Conservation (phyloP, 805 yeast species). For the Candida schatavii region DNA sequence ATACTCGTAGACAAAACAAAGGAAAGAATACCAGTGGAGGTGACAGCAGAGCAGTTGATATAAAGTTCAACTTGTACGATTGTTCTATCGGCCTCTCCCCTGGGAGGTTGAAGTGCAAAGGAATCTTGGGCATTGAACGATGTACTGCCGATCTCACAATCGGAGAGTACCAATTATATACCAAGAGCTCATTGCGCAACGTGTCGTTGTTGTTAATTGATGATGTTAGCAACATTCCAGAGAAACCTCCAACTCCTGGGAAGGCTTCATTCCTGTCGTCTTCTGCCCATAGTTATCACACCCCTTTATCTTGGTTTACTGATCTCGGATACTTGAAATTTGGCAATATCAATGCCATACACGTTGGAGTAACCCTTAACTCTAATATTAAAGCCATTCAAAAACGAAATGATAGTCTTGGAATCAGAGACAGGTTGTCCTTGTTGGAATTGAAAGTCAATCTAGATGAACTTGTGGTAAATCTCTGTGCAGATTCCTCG, state of each 20-base stretch:
- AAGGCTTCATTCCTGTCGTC: background rate
- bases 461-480: constrained; percentile 47
- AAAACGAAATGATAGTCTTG: constrained; percentile 15
- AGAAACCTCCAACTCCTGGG: constrained; percentile 1
- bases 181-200: constrained; percentile 49
- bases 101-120: constrained; percentile 52
- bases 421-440: constrained; percentile 21
- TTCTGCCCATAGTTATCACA: constrained; percentile 10
- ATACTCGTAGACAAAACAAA: no score
- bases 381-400: constrained; percentile 20
- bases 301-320: constrained; percentile 38
- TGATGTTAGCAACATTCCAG: constrained; percentile 34
- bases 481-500: constrained; percentile 81
- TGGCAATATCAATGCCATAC: constrained; percentile 42
- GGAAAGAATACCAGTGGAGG: background rate
- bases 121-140: constrained; percentile 47
- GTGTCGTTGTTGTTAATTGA: constrained; percentile 60
- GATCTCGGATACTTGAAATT: constrained; percentile 53
- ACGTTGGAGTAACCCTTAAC: constrained; percentile 31
- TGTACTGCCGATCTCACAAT: constrained; percentile 52
- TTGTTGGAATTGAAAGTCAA: constrained; percentile 45
- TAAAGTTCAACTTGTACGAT: constrained; percentile 43
- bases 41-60: constrained; percentile 15
- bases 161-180: constrained; percentile 25
- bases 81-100: constrained; percentile 66